These are phyloP conservation scores for Botryotinia calthae DNA, from an alignment of 2,329 filamentous ascomycete species.

Conservation along the genomic window DNA sequence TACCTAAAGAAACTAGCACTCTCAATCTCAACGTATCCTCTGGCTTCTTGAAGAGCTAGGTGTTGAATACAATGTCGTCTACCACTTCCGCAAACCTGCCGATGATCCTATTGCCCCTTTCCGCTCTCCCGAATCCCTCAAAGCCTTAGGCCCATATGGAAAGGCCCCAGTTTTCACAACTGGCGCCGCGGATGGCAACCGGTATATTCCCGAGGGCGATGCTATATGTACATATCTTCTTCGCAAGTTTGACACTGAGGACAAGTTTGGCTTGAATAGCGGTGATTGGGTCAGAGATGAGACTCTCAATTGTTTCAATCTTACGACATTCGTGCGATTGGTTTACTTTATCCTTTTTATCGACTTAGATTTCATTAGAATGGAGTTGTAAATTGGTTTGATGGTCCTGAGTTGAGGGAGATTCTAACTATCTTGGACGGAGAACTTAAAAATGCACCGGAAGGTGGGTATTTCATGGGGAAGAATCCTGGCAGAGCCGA, in stretches of 20 bases:
- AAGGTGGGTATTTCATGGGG: slow-evolving; percentile 34
- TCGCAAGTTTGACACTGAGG: slow-evolving; percentile 36
- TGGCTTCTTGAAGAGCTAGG: slow-evolving; percentile 69
- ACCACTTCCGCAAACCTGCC: slow-evolving; percentile 59
- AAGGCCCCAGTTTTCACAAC: slow-evolving; percentile 71
- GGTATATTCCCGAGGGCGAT: slow-evolving; percentile 33
- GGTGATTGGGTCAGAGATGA: slow-evolving; percentile 39
- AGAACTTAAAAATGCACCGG: slow-evolving; percentile 27
- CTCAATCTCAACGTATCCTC: slow-evolving; percentile 63
- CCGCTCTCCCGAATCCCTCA: slow-evolving; percentile 67
- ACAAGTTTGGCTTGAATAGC: slow-evolving; percentile 32
- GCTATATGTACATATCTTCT: slow-evolving; percentile 39
- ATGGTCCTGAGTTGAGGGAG: slow-evolving; percentile 24
- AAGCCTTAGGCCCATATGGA: slow-evolving; percentile 73
- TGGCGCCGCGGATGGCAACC: slow-evolving; percentile 29
- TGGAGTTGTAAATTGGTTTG: slow-evolving; percentile 14
- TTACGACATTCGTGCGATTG: slow-evolving; percentile 27
- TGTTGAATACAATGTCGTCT: slow-evolving; percentile 73
- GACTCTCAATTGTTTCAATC: slow-evolving; percentile 30
- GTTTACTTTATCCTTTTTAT: slow-evolving; percentile 31
- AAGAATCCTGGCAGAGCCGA: slow-evolving; percentile 37
- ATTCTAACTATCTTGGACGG: slow-evolving; percentile 26
- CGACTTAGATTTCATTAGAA: slow-evolving; percentile 25
- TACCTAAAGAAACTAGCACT: slow-evolving; percentile 47
- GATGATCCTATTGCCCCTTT: slow-evolving; percentile 43